These are phyloP conservation scores for Hymenoscyphus fraxineus DNA, from an alignment of 2,329 filamentous ascomycete species.

Conservation along the genomic window DNA sequence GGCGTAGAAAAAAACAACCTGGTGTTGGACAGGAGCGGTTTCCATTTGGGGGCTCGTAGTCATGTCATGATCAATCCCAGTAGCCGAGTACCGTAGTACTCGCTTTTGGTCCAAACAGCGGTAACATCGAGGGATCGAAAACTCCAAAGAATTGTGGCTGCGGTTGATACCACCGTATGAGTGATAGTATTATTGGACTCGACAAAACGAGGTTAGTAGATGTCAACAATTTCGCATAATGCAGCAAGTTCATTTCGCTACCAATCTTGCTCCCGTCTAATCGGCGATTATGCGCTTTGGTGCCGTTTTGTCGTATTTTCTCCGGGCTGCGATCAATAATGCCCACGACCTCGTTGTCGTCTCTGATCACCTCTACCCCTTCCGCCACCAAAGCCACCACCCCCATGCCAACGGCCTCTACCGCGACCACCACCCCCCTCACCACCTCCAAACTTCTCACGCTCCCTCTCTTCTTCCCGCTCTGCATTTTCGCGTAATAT, in stretches of 20 bases:
- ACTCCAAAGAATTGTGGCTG: background rate
- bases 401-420: conserved; percentile 26
- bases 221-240: background rate
- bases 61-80: background rate
- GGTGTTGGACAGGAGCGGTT: background rate
- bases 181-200: no score
- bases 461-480: conserved; percentile 46
- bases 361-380: conserved; percentile 24
- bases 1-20: background rate
- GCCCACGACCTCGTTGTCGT: conserved; percentile 25
- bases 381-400: conserved; percentile 35
- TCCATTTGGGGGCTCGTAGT: background rate
- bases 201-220: no score
- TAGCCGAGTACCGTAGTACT: background rate
- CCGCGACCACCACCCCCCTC: conserved; percentile 36
- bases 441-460: conserved; percentile 35
- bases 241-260: conserved; percentile 7
- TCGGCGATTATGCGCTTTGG: conserved; percentile 4
- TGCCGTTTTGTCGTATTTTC: background rate
- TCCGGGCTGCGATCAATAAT: conserved; percentile 19
- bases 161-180: no score
- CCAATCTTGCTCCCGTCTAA: background rate
- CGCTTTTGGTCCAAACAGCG: background rate
- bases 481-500: conserved; percentile 49
- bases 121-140: background rate